phyloP scores from a whole-genome alignment of 306 rosid genomes.

The Cicer judaicum region DNA sequence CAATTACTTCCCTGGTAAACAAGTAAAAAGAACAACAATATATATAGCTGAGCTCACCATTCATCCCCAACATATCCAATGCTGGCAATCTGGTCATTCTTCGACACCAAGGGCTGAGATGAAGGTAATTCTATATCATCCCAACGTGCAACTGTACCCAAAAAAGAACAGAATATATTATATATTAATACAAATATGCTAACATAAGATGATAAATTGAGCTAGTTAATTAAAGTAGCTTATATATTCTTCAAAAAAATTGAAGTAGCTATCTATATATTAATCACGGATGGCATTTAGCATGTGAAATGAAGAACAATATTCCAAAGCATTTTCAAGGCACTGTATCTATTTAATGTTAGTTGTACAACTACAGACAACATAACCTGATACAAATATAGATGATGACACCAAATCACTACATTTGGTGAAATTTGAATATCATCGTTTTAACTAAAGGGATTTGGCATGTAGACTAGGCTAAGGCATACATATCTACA shows the following conservation, averaged over 20 bases:
- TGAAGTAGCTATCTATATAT: background rate
- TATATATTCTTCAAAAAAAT: no score
- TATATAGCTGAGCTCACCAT: conserved; percentile 63
- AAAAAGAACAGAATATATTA: conserved; percentile 28
- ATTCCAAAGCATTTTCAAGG: no score
- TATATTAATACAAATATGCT: background rate
- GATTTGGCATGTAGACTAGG: background rate
- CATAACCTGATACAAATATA: background rate
- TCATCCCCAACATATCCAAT: conserved; percentile 87
- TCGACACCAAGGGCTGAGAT: conserved; percentile 48
- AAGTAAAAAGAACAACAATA: background rate
- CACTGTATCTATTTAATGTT: no score
- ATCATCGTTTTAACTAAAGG: background rate
- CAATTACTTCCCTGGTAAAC: conserved; percentile 8
- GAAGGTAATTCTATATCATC: conserved; percentile 67
- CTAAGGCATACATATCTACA: no score
- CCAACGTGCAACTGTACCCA: conserved; percentile 78
- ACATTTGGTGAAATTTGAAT: background rate
- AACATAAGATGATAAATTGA: background rate
- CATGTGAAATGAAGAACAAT: background rate
- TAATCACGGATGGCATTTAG: background rate
- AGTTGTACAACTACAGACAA: background rate
- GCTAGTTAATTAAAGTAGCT: background rate
- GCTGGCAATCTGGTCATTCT: conserved; percentile 37
- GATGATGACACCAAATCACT: background rate